Evolutionary conservation across 306 rosid species (phyloP).

Genomic region (Dicorynia guianensis): DNA sequence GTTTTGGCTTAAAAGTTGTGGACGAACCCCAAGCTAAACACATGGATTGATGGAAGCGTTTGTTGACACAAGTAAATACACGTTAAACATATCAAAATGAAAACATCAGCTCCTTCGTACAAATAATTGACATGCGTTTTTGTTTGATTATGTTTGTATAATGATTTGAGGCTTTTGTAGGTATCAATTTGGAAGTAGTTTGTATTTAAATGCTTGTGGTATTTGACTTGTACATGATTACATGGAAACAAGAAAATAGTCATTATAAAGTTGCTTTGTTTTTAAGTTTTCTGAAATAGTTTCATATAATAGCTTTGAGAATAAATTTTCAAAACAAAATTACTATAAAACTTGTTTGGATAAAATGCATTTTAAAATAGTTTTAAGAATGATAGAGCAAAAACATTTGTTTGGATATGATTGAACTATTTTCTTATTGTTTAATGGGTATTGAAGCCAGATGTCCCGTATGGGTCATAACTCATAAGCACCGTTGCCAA

Average conservation of each 20-base stretch:
- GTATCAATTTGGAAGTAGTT: slow-evolving; percentile 46
- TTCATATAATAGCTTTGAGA: too few relatives aligned
- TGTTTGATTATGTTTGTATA: slow-evolving; percentile 38
- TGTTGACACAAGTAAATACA: slow-evolving; percentile 22
- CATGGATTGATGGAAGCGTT: slow-evolving; percentile 30
- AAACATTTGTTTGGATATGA: too few relatives aligned
- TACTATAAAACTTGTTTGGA: too few relatives aligned
- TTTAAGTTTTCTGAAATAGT: too few relatives aligned
- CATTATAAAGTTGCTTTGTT: slow-evolving; percentile 23
- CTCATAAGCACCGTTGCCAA: too few relatives aligned
- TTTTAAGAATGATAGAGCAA: too few relatives aligned
- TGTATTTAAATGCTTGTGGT: slow-evolving; percentile 31
- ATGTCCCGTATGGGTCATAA: too few relatives aligned
- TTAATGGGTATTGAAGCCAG: too few relatives aligned
- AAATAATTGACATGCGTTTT: slow-evolving; percentile 42
- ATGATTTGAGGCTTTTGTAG: slow-evolving; percentile 46
- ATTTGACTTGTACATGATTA: slow-evolving; percentile 47
- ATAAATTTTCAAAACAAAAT: too few relatives aligned
- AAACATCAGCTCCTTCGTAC: slow-evolving; percentile 46
- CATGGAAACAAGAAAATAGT: slow-evolving; percentile 38
- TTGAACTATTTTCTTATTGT: too few relatives aligned
- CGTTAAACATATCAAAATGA: slow-evolving; percentile 7
- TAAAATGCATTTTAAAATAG: too few relatives aligned
- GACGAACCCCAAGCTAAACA: slow-evolving; percentile 35
- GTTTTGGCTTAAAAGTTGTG: slow-evolving; percentile 36